Percentiles rank a stretch among this genome's conserved stretches.
Conservation (phyloP, 768 basidiomycete genomes). For the Pleurotus tuoliensis region DNA sequence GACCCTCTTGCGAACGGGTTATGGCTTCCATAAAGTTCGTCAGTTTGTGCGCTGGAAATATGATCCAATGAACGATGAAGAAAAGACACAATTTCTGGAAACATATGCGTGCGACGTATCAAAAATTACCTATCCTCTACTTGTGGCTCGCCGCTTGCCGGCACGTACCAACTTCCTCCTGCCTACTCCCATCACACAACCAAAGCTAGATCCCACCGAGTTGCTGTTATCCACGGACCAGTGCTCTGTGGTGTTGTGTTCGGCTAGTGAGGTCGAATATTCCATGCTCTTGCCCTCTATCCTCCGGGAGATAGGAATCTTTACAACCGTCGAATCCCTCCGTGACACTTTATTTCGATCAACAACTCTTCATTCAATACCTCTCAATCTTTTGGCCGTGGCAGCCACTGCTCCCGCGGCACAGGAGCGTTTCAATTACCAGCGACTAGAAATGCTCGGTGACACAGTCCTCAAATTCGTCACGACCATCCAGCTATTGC, state of each 20-base stretch:
- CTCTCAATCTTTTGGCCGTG: conserved; percentile 41
- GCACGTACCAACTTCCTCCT: conserved; percentile 59
- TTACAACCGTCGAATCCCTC: conserved; percentile 47
- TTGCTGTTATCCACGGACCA: conserved; percentile 41
- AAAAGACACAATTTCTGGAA: conserved; percentile 34
- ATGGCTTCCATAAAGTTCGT: conserved; percentile 39
- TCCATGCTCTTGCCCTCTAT: conserved; percentile 62
- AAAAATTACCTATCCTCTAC: conserved; percentile 56
- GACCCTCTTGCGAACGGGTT: conserved; percentile 43
- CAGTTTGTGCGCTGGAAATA: conserved; percentile 58
- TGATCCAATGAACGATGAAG: conserved; percentile 45
- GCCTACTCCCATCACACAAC: conserved; percentile 8
- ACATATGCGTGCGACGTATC: conserved; percentile 24
- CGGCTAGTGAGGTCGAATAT: conserved; percentile 49
- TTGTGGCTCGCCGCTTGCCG: conserved; percentile 50
- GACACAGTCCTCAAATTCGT: conserved; percentile 73
- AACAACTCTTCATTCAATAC: conserved; percentile 40
- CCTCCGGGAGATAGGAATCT: conserved; percentile 54
- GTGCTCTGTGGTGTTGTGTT: conserved; percentile 47
- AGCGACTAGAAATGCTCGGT: conserved; percentile 72
- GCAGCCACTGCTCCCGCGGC: conserved; percentile 64
- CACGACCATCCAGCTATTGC: conserved; percentile 54
- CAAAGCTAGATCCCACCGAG: conserved; percentile 14
- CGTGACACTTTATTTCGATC: conserved; percentile 41
- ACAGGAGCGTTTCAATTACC: conserved; percentile 58